Evolutionary conservation across 495 filamentous ascomycete species (phyloP).

Genomic region (Penicillium nucicola): DNA sequence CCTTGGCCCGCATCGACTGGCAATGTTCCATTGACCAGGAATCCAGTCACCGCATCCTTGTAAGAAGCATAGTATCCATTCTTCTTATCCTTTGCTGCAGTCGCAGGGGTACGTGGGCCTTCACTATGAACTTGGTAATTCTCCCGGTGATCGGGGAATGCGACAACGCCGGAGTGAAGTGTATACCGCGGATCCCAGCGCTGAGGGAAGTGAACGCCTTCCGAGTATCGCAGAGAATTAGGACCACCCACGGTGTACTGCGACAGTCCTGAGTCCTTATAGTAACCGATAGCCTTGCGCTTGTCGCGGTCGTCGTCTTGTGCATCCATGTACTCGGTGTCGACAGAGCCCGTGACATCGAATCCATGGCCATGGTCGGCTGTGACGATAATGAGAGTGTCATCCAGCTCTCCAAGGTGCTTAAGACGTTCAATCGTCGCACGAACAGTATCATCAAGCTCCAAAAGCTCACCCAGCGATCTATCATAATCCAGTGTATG

Average conservation of each 20-base stretch:
- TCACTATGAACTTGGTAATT: constrained; percentile 59
- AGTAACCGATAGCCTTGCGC: constrained; percentile 64
- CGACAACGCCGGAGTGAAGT: constrained; percentile 60
- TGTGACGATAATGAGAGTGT: constrained; percentile 68
- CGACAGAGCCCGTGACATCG: constrained; percentile 56
- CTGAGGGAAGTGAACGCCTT: constrained; percentile 64
- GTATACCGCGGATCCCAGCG: constrained; percentile 78
- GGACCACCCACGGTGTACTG: constrained; percentile 57
- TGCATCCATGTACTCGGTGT: constrained; percentile 56
- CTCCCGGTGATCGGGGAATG: constrained; percentile 65
- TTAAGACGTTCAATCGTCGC: constrained; percentile 63
- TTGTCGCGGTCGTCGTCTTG: constrained; percentile 60
- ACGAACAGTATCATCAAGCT: constrained; percentile 71
- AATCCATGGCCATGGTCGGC: constrained; percentile 80
- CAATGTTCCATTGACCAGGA: constrained; percentile 67
- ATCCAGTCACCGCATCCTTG: constrained; percentile 59
- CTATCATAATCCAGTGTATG: constrained; percentile 73
- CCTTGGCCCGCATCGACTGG: constrained; percentile 53
- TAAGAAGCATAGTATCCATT: constrained; percentile 57
- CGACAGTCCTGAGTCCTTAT: constrained; percentile 62
- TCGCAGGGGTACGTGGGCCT: constrained; percentile 56
- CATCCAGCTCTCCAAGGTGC: constrained; percentile 51
- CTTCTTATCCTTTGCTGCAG: constrained; percentile 26
- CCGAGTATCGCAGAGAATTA: constrained; percentile 49
- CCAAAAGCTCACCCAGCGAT: constrained; percentile 69